Conservation (phyloP, 2,329 filamentous ascomycete species). For the Cadophora malorum region DNA sequence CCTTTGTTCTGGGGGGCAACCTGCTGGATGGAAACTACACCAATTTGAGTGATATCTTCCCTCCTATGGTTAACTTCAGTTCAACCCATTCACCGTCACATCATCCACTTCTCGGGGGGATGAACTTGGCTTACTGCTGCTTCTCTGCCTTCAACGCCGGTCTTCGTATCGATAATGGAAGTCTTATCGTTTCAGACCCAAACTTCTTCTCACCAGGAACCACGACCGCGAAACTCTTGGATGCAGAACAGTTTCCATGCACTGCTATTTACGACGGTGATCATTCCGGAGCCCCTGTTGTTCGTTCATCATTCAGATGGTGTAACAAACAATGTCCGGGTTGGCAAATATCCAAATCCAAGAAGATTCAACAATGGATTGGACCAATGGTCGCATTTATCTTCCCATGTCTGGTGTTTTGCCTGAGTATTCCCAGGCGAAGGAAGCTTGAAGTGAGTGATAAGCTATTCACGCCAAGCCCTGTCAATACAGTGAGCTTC, state of each 20-base stretch:
- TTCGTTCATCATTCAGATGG: constrained; percentile 23
- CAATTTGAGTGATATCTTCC: constrained; percentile 4
- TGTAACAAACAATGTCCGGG: constrained; percentile 29
- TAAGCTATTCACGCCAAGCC: constrained; percentile 2
- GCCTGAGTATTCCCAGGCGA: constrained; percentile 21
- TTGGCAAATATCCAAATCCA: constrained; percentile 23
- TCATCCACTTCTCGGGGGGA: constrained; percentile 13
- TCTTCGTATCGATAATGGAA: constrained; percentile 19
- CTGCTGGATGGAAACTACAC: background rate
- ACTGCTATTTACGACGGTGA: constrained; percentile 24
- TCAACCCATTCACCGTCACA: background rate
- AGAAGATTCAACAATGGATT: constrained; percentile 28
- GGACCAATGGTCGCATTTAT: constrained; percentile 31
- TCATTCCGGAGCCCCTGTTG: constrained; percentile 15
- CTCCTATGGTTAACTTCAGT: constrained; percentile 7
- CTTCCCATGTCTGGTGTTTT: constrained; percentile 29
- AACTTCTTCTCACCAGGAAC: constrained; percentile 1
- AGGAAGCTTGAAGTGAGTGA: constrained; percentile 11
- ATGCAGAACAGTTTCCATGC: constrained; percentile 21
- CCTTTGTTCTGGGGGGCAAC: background rate
- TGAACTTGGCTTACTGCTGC: constrained; percentile 26
- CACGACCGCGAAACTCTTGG: background rate
- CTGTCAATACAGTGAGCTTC: constrained; percentile 1
- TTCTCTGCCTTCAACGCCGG: constrained; percentile 22
- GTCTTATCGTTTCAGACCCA: constrained; percentile 10